Percentiles rank a stretch among this genome's conserved stretches.
Conservation (phyloP, 352 stramenopile species). For the Pythium angustatum region DNA sequence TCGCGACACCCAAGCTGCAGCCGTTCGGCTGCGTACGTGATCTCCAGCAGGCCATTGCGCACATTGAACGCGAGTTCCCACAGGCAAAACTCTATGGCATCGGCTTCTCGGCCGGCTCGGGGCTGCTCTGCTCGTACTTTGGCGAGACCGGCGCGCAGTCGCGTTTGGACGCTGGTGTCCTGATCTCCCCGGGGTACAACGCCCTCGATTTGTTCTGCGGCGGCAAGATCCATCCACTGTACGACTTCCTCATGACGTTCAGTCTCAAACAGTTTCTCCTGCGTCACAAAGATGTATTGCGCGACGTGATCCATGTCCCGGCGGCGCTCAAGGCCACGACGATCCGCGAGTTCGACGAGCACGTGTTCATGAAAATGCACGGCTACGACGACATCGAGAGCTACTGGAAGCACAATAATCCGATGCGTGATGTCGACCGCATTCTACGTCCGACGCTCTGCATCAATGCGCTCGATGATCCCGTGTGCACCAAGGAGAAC, state of each 20-base stretch:
- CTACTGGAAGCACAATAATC: constrained; percentile 79
- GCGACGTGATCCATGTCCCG: constrained; percentile 49
- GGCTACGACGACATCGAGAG: constrained; percentile 61
- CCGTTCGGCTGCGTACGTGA: constrained; percentile 70
- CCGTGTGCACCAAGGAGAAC: constrained; percentile 73
- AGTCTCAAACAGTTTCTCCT: constrained; percentile 71
- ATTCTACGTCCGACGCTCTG: constrained; percentile 62
- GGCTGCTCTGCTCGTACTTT: constrained; percentile 71
- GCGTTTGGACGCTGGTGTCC: constrained; percentile 51
- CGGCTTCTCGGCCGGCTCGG: constrained; percentile 70
- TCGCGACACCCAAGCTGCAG: constrained; percentile 70
- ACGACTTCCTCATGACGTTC: constrained; percentile 79
- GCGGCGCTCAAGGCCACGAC: constrained; percentile 48
- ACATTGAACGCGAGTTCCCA: constrained; percentile 54
- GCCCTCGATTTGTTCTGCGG: constrained; percentile 69
- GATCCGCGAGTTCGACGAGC: constrained; percentile 73
- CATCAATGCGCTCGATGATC: constrained; percentile 78
- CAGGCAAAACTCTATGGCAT: constrained; percentile 59
- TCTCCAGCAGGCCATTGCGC: constrained; percentile 49
- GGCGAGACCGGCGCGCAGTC: constrained; percentile 59
- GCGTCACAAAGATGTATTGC: constrained; percentile 47
- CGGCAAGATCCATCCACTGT: constrained; percentile 63
- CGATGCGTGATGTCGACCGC: constrained; percentile 61
- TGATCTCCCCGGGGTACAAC: constrained; percentile 82
- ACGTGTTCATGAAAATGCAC: constrained; percentile 83